Base-by-base conservation (phyloP, 495 filamentous ascomycete species). In the Podospora fimiseda region DNA sequence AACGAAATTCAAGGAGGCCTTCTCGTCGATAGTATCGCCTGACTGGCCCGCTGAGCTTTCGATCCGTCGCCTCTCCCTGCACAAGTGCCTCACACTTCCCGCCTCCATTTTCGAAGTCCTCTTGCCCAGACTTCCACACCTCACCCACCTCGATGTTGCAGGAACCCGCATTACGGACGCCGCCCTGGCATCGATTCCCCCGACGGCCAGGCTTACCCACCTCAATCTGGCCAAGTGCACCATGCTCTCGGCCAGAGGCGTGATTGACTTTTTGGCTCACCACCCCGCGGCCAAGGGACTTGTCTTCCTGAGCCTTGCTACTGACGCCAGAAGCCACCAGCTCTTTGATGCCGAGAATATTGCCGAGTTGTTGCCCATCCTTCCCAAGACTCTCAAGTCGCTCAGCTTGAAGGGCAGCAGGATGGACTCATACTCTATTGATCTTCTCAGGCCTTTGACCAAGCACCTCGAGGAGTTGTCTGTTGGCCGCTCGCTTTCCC, bases 401-500 rank as follows among this genome's bases (percentile, higher is more conserved):
- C 74, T 95, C 47, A 92, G 88, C 64, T 67, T 95, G 22, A 89
- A 84, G 37, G 89, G 89, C 21, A 82, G 80, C 53, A 83, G 81
- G 63, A 84, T 93, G 68, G 77, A 76, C 23, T 66, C 77, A 0
- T 72, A 74, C 5, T 88, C 92, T 59, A 74, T 86, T 9, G 72
- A 81, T 2, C 69, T 83, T 15, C 67, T 95, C 23, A 69, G 73
- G n/a, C 84, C 86, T 9, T 68, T 92, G 53, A 87, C 86, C 20
- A 89, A 89, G 64, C 85, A 90, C 55, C 64, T 94, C 30, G 87
- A 93, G 64, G 89, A 93, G 62, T 70, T 95, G 23, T 81, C 87
- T 8, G 64, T 93, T 15, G 87, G 86, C 11, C 81, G 87, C 0
- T 78, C 87, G 33, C 71, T 95, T 9, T 75, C 80, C 1, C 69